Percentiles rank a stretch among this genome's conserved stretches.
phyloP scores from a whole-genome alignment of 345 rosid species.

The Kernera saxatilis region DNA sequence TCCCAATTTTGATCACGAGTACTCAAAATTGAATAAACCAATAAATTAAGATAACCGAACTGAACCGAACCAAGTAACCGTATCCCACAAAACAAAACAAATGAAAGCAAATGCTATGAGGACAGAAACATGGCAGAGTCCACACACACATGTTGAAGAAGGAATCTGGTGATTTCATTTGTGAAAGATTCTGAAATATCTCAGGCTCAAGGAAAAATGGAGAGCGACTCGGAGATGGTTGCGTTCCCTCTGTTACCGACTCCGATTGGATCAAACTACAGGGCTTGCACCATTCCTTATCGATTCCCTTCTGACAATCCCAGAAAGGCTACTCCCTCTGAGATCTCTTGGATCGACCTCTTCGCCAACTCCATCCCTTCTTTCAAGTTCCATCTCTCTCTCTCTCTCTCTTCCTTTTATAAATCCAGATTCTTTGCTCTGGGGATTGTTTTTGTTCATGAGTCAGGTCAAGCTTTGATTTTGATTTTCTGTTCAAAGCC shows the following conservation, averaged over 20 bases:
- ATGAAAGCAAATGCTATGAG: not conserved
- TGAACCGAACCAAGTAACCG: not conserved
- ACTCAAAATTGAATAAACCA: not conserved
- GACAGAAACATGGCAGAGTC: not conserved
- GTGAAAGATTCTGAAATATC: not conserved
- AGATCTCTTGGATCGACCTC: conserved; percentile 86
- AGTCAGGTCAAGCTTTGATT: conserved; percentile 5
- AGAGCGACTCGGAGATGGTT: conserved; percentile 85
- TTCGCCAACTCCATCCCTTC: conserved; percentile 86
- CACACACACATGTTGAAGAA: not conserved
- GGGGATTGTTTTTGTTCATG: not conserved
- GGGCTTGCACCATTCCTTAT: conserved; percentile 88
- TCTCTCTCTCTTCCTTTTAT: not conserved
- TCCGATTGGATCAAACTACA: conserved; percentile 77
- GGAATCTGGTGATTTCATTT: not conserved
- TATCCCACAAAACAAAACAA: too few relatives aligned
- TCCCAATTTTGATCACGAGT: too few relatives aligned
- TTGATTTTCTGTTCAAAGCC: not conserved
- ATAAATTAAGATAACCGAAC: not conserved
- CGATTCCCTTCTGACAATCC: conserved; percentile 93
- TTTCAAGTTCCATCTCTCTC: conserved; percentile 49
- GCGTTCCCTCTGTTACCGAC: conserved; percentile 69
- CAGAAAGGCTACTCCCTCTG: conserved; percentile 72
- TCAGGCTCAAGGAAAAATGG: conserved; percentile 46
- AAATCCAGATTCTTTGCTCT: not conserved